phyloP scores from a whole-genome alignment of 2,329 filamentous ascomycete species.

The Pseudogymnoascus sp. region DNA sequence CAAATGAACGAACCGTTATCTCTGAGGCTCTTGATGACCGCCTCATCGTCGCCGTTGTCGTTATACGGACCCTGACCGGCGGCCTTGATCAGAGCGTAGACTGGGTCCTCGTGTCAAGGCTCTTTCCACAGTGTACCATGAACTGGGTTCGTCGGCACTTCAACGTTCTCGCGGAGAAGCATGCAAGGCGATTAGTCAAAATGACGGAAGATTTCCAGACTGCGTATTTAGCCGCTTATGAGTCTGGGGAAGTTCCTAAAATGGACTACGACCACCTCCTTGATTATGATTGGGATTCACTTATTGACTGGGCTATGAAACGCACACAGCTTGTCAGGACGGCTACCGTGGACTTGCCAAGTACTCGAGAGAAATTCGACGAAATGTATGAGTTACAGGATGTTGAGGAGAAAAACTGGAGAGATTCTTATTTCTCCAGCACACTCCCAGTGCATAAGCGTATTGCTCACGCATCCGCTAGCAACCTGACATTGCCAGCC shows the following conservation, averaged over 20 bases:
- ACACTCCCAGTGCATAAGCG: slow-evolving; percentile 38
- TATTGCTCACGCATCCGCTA: slow-evolving; percentile 32
- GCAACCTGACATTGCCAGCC: slow-evolving; percentile 36
- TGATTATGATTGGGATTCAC: slow-evolving; percentile 59
- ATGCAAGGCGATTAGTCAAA: slow-evolving; percentile 46
- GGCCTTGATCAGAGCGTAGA: slow-evolving; percentile 53
- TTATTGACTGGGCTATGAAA: slow-evolving; percentile 60
- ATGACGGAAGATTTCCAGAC: slow-evolving; percentile 58
- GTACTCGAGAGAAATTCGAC: slow-evolving; percentile 38
- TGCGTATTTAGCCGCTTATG: slow-evolving; percentile 59
- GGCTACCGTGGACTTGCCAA: slow-evolving; percentile 39
- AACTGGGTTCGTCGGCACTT: slow-evolving; percentile 49
- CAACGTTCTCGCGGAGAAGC: slow-evolving; percentile 43
- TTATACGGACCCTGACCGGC: slow-evolving; percentile 50
- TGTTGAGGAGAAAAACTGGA: slow-evolving; percentile 41
- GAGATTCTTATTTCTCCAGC: slow-evolving; percentile 49
- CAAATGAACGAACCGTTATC: slow-evolving; percentile 21
- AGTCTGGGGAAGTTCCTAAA: slow-evolving; percentile 49
- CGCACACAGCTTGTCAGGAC: slow-evolving; percentile 24
- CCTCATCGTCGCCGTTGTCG: slow-evolving; percentile 50
- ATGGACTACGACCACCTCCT: slow-evolving; percentile 57
- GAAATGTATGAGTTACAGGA: slow-evolving; percentile 30
- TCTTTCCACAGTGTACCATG: slow-evolving; percentile 48
- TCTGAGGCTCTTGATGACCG: slow-evolving; percentile 31
- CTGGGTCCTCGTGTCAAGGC: slow-evolving; percentile 49